phyloP scores from a whole-genome alignment of 2,329 filamentous ascomycete species.

The Ophiocordyceps sinensis region DNA sequence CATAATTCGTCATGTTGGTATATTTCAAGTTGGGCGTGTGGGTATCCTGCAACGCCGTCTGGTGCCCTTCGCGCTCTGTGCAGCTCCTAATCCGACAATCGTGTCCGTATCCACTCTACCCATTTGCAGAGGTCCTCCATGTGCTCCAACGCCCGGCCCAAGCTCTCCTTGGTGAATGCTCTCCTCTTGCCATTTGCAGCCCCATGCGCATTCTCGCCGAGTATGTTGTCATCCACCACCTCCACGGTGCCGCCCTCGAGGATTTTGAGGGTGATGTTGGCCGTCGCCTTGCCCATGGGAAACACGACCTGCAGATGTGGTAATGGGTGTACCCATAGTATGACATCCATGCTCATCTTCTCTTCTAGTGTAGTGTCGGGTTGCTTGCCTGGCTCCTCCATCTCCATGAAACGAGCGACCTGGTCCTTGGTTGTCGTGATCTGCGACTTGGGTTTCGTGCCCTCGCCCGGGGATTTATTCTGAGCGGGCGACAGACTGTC shows the following conservation, averaged over 20 bases:
- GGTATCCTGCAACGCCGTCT: background rate
- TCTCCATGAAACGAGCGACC: conserved; percentile 16
- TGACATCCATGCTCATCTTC: conserved; percentile 34
- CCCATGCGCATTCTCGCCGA: conserved; percentile 7
- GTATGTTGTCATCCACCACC: conserved; percentile 41
- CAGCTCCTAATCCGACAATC: conserved; percentile 3
- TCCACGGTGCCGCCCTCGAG: conserved; percentile 43
- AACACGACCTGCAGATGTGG: conserved; percentile 39
- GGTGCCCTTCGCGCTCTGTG: background rate
- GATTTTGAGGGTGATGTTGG: conserved; percentile 43
- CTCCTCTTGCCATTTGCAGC: conserved; percentile 17
- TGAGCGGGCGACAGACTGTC: conserved; percentile 1
- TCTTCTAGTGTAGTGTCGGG: background rate
- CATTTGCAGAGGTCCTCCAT: conserved; percentile 38
- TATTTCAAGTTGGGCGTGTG: background rate
- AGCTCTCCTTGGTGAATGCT: conserved; percentile 23
- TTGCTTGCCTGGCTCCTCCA: background rate
- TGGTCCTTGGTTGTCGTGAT: conserved; percentile 16
- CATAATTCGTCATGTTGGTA: background rate
- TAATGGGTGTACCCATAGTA: conserved; percentile 33
- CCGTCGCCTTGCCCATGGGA: conserved; percentile 32
- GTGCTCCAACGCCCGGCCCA: conserved; percentile 31
- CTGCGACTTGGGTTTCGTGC: conserved; percentile 1
- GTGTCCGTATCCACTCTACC: conserved; percentile 36
- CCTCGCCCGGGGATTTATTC: conserved; percentile 2